Evolutionary conservation across 495 filamentous ascomycete species (phyloP).

Genomic region (Tetracladium marchalianum): DNA sequence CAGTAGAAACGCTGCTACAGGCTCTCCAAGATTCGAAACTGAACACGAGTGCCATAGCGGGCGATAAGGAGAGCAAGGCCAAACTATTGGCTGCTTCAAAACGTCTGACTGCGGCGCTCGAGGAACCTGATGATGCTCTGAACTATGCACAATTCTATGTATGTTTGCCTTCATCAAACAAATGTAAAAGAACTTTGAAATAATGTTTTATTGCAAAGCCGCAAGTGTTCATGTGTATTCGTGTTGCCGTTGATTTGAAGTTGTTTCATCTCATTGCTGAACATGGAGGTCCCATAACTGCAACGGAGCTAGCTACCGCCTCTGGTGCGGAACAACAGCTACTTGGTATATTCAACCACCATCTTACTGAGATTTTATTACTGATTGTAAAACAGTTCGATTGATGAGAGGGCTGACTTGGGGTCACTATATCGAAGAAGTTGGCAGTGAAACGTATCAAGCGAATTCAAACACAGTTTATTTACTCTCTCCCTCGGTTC

Average conservation of each 20-base stretch:
- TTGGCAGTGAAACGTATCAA: conserved; percentile 1
- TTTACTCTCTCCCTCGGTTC: conserved; percentile 3
- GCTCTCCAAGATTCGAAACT: too few species aligned
- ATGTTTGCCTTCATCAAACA: not conserved
- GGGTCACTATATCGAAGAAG: conserved; percentile 1
- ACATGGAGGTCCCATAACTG: conserved; percentile 5
- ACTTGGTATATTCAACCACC: conserved; percentile 3
- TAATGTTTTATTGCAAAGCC: conserved; percentile 4
- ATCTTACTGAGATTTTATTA: not conserved
- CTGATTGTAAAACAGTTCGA: conserved; percentile 3
- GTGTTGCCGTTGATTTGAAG: conserved; percentile 17
- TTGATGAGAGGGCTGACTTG: conserved; percentile 1
- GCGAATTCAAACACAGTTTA: conserved; percentile 2
- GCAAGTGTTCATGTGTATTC: conserved; percentile 11
- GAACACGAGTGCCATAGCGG: not conserved
- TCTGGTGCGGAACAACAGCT: conserved; percentile 12
- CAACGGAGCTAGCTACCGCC: conserved; percentile 9
- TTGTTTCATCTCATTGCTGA: conserved; percentile 12
- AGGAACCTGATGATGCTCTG: conserved; percentile 2
- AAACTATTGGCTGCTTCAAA: not conserved
- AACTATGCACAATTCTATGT: conserved; percentile 2
- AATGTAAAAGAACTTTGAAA: not conserved
- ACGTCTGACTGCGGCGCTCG: not conserved
- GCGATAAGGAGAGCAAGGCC: not conserved
- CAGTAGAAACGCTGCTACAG: too few species aligned